A percentile compares a stretch with the other conserved stretches of the same genome.
Evolutionary conservation across 768 basidiomycete genomes (phyloP).

Genomic region (Pholiota molesta): DNA sequence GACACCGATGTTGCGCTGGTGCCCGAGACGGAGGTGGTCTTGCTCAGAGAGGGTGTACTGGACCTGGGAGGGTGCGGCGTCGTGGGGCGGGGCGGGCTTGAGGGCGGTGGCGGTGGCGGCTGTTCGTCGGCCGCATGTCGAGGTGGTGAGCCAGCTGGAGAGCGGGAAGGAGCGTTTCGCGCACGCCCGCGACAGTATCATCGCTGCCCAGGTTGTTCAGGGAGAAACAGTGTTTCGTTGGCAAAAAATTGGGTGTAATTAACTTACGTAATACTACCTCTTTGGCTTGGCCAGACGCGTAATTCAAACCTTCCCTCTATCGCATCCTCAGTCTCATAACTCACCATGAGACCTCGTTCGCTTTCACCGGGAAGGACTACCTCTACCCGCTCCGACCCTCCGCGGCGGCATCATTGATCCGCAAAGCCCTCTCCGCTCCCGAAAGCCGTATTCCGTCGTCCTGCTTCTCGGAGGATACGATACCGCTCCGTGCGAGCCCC

Average conservation of each 20-base stretch:
- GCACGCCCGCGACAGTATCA: conserved; percentile 29
- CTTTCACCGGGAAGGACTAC: no score
- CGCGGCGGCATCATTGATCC: no score
- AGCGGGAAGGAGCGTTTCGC: conserved; percentile 21
- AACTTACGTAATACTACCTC: conserved; percentile 3
- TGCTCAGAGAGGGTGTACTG: conserved; percentile 56
- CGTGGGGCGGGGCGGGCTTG: conserved; percentile 11
- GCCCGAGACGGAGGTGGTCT: conserved; percentile 67
- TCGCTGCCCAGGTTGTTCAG: conserved; percentile 12
- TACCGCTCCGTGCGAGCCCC: conserved; percentile 67
- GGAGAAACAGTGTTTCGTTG: not conserved
- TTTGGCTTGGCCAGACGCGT: conserved; percentile 11
- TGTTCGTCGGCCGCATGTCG: conserved; percentile 31
- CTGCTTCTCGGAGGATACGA: conserved; percentile 94
- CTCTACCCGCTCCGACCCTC: no score
- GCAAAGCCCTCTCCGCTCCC: conserved; percentile 88
- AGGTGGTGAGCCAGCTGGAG: conserved; percentile 19
- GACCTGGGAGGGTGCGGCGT: conserved; percentile 23
- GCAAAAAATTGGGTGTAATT: conserved; percentile 4
- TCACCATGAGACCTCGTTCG: no score
- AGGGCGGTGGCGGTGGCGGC: conserved; percentile 50
- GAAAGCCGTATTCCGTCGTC: conserved; percentile 89
- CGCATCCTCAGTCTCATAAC: not conserved
- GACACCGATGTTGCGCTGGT: conserved; percentile 95
- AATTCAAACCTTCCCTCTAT: conserved; percentile 7